phyloP scores from a whole-genome alignment of 2,329 filamentous ascomycete species.

The Dactylellina sp. region DNA sequence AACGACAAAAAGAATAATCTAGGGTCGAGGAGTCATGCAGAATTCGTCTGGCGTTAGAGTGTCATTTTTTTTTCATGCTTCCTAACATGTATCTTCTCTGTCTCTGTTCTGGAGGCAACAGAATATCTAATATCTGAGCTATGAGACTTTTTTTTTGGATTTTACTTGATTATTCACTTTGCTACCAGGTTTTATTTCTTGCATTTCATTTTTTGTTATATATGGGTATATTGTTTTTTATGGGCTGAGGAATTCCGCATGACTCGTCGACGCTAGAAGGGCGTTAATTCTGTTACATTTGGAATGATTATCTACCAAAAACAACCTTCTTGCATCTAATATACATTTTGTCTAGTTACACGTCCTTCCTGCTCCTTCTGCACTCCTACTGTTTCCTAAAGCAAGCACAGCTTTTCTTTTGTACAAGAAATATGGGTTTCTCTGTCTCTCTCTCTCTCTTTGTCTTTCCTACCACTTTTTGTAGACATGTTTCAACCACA shows the following conservation, averaged over 20 bases:
- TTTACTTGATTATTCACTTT: constrained; percentile 12
- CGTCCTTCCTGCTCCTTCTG: constrained; percentile 2
- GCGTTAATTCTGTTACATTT: constrained; percentile 56
- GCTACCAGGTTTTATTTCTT: constrained; percentile 12
- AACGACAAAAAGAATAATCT: constrained; percentile 57
- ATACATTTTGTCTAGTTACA: constrained; percentile 17
- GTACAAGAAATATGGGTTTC: constrained; percentile 19
- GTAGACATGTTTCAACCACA: constrained; percentile 11
- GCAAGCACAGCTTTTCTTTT: constrained; percentile 15
- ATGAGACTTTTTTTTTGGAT: constrained; percentile 18
- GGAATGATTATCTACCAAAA: constrained; percentile 56
- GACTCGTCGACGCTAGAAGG: constrained; percentile 56
- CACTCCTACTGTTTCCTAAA: constrained; percentile 12
- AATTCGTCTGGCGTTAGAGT: constrained; percentile 54
- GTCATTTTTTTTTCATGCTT: constrained; percentile 18
- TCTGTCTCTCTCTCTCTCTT: not conserved
- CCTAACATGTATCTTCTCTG: constrained; percentile 3
- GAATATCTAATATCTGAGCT: constrained; percentile 42
- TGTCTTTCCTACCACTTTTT: not conserved
- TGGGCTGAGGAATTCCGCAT: constrained; percentile 56
- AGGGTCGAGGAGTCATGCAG: constrained; percentile 56
- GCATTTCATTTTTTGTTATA: constrained; percentile 7
- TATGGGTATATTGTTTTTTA: constrained; percentile 34
- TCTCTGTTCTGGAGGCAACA: constrained; percentile 24
- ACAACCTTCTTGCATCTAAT: constrained; percentile 52